A percentile compares a stretch with the other conserved stretches of the same genome.
These are phyloP conservation scores for Lecanicillium sp. DNA, from an alignment of 2,329 filamentous ascomycete genomes.

Conservation along the genomic window DNA sequence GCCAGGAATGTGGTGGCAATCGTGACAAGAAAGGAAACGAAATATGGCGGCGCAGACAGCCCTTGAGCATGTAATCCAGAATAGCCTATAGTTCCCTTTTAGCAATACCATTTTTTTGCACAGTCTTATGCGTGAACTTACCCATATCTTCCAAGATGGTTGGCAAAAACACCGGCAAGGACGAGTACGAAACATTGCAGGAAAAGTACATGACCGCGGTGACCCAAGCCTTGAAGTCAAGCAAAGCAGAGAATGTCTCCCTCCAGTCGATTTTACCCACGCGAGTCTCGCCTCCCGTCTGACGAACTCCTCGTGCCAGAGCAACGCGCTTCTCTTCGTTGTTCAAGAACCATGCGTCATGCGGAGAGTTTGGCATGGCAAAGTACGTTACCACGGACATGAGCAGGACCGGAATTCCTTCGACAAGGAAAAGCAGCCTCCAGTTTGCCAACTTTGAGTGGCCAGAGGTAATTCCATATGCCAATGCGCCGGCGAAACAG, in stretches of 20 bases:
- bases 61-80: slow-evolving; percentile 34
- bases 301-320: slow-evolving; percentile 18
- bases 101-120: not conserved
- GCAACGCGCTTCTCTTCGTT: slow-evolving; percentile 22
- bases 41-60: slow-evolving; percentile 35
- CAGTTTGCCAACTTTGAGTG: slow-evolving; percentile 22
- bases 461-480: slow-evolving; percentile 28
- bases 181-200: slow-evolving; percentile 33
- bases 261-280: slow-evolving; percentile 19
- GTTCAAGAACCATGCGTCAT: slow-evolving; percentile 24
- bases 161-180: slow-evolving; percentile 35
- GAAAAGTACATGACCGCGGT: slow-evolving; percentile 31
- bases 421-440: slow-evolving; percentile 27
- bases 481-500: slow-evolving; percentile 28
- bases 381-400: slow-evolving; percentile 25
- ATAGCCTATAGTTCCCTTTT: slow-evolving; percentile 21
- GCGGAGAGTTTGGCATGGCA: slow-evolving; percentile 26
- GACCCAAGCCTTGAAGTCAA: slow-evolving; percentile 27
- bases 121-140: not conserved
- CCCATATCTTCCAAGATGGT: slow-evolving; percentile 35
- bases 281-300: slow-evolving; percentile 17
- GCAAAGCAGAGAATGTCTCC: slow-evolving; percentile 29
- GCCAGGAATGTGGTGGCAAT: slow-evolving; percentile 26
- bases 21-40: slow-evolving; percentile 31
- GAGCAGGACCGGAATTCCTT: slow-evolving; percentile 25